These are phyloP conservation scores for Botrytis porri DNA, from an alignment of 2,329 filamentous ascomycete genomes.

Conservation along the genomic window DNA sequence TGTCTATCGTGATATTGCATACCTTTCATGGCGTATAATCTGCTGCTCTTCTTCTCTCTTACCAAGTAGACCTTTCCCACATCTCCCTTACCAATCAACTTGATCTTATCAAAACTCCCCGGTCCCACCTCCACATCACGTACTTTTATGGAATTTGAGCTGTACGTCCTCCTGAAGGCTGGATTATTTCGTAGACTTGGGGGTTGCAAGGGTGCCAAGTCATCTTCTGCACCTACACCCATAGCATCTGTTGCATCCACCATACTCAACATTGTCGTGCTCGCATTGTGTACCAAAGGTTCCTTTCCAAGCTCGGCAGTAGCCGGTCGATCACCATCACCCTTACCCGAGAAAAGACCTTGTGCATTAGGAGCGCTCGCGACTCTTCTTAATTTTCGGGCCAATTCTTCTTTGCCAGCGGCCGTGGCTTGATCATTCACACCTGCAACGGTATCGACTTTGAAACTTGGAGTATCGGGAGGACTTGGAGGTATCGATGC, in stretches of 20 bases:
- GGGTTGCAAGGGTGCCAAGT: conserved; percentile 61
- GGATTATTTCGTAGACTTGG: conserved; percentile 65
- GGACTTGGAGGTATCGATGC: conserved; percentile 90
- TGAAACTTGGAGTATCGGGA: conserved; percentile 80
- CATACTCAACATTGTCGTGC: conserved; percentile 46
- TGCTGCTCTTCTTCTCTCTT: conserved; percentile 92
- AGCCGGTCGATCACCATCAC: conserved; percentile 65
- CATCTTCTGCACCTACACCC: conserved; percentile 47
- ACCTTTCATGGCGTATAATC: conserved; percentile 99
- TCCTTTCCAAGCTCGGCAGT: conserved; percentile 87
- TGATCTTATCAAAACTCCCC: conserved; percentile 98
- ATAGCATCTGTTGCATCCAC: conserved; percentile 42
- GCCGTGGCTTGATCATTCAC: conserved; percentile 65
- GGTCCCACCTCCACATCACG: conserved; percentile 95
- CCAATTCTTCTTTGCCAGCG: conserved; percentile 86
- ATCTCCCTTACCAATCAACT: conserved; percentile 97
- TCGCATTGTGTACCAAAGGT: conserved; percentile 61
- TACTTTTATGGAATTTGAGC: conserved; percentile 98
- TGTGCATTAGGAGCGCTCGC: conserved; percentile 97
- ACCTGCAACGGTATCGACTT: conserved; percentile 66
- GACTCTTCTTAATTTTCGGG: conserved; percentile 86
- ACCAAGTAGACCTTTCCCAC: conserved; percentile 98
- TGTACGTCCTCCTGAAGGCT: conserved; percentile 91
- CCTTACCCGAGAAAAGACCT: conserved; percentile 71
- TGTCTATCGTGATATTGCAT: conserved; percentile 34